These are phyloP conservation scores for Zygosaccharomyces sapae DNA, from an alignment of 1,139 yeast genomes.

Conservation along the genomic window DNA sequence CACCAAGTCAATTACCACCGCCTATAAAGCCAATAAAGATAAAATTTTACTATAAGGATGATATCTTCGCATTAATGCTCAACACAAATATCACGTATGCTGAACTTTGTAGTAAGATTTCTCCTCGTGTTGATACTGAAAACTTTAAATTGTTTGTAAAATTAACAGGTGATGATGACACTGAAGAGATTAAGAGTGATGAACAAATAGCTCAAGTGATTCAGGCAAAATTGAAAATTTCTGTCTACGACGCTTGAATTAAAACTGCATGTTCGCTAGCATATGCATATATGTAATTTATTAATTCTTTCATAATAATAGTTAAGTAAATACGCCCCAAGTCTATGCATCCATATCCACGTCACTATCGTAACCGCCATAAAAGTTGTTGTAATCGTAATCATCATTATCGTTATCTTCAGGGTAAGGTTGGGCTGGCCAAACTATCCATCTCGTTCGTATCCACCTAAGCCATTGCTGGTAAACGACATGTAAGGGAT, in stretches of 20 bases:
- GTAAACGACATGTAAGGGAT: constrained; percentile 21
- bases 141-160: constrained; percentile 39
- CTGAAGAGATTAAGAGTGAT: constrained; percentile 35
- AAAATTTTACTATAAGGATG: constrained; percentile 85
- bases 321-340: neutral
- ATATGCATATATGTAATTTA: constrained; percentile 8
- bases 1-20: constrained; percentile 30
- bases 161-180: constrained; percentile 28
- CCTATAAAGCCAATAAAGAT: constrained; percentile 46
- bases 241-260: constrained; percentile 28
- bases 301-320: neutral
- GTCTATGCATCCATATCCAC: constrained; percentile 19
- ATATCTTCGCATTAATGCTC: constrained; percentile 80
- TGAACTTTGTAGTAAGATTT: constrained; percentile 60
- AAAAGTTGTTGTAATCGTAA: neutral
- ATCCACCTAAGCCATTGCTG: constrained; percentile 30
- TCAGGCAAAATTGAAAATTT: constrained; percentile 37
- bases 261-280: neutral
- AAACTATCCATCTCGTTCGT: constrained; percentile 6
- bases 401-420: neutral
- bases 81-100: constrained; percentile 56
- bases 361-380: constrained; percentile 15
- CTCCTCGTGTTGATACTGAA: constrained; percentile 51
- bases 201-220: constrained; percentile 36
- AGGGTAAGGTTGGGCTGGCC: neutral